Conservation (phyloP, 306 rosid species). For the Acacia confusa region DNA sequence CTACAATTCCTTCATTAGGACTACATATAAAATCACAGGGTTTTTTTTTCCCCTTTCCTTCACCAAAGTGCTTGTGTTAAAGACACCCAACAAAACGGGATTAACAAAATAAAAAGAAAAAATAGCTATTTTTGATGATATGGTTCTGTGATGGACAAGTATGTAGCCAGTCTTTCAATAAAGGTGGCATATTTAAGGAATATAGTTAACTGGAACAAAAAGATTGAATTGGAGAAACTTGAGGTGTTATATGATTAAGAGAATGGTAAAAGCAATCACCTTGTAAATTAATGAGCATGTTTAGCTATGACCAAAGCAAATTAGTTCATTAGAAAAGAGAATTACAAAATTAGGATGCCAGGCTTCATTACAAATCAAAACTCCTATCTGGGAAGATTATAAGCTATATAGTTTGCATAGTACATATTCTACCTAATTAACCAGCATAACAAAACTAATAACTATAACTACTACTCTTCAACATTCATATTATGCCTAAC, state of each 20-base stretch:
- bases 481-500: neutral
- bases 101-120: neutral
- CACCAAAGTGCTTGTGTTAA: neutral
- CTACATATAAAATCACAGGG: neutral
- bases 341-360: neutral
- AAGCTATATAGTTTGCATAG: neutral
- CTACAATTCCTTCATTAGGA: neutral
- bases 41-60: neutral
- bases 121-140: neutral
- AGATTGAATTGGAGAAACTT: neutral
- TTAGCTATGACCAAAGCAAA: neutral
- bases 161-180: neutral
- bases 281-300: neutral
- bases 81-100: neutral
- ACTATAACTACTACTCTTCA: neutral
- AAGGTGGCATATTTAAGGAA: neutral
- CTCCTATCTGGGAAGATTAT: neutral
- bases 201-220: neutral
- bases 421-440: neutral
- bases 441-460: neutral
- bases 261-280: neutral
- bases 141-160: neutral
- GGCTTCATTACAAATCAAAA: neutral
- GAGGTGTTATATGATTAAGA: neutral
- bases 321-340: neutral